Evolutionary conservation across 1,284 basidiomycete genomes (phyloP).

Genomic region (Malassezia globosa): DNA sequence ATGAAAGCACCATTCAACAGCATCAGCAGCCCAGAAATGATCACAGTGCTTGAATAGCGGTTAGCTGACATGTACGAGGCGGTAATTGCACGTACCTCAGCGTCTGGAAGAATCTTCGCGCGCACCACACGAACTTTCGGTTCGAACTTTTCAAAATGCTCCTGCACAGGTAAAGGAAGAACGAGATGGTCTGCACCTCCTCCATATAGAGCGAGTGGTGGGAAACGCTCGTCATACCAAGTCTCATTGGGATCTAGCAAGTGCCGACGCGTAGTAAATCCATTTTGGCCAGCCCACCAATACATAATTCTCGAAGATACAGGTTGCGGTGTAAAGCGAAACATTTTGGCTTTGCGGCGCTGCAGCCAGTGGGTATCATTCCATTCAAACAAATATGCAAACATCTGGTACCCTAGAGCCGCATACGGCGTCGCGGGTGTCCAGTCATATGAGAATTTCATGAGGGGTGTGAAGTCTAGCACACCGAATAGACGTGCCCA

Average conservation of each 20-base stretch:
- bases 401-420: conserved; percentile 53
- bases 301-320: conserved; percentile 53
- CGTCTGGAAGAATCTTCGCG: conserved; percentile 51
- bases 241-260: conserved; percentile 52
- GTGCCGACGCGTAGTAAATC: conserved; percentile 55
- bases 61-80: not conserved
- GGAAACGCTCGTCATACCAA: conserved; percentile 55
- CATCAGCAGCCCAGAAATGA: conserved; percentile 55
- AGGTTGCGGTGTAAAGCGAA: conserved; percentile 57
- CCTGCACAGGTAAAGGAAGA: conserved; percentile 34
- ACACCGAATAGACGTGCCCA: conserved; percentile 56
- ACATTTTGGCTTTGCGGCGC: conserved; percentile 55
- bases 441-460: conserved; percentile 55
- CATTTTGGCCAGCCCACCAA: conserved; percentile 57
- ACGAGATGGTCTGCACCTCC: conserved; percentile 48
- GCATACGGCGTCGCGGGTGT: conserved; percentile 51
- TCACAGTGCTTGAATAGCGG: conserved; percentile 43
- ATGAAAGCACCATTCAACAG: conserved; percentile 54
- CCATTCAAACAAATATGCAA: conserved; percentile 56
- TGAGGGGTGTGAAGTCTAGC: conserved; percentile 57
- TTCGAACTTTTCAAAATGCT: conserved; percentile 31
- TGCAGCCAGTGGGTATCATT: conserved; percentile 57
- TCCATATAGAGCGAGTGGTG: conserved; percentile 54
- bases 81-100: conserved; percentile 42
- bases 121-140: conserved; percentile 52